These are phyloP conservation scores for Erigeron canadensis DNA, from an alignment of 129 eudicot genomes.

Conservation along the genomic window DNA sequence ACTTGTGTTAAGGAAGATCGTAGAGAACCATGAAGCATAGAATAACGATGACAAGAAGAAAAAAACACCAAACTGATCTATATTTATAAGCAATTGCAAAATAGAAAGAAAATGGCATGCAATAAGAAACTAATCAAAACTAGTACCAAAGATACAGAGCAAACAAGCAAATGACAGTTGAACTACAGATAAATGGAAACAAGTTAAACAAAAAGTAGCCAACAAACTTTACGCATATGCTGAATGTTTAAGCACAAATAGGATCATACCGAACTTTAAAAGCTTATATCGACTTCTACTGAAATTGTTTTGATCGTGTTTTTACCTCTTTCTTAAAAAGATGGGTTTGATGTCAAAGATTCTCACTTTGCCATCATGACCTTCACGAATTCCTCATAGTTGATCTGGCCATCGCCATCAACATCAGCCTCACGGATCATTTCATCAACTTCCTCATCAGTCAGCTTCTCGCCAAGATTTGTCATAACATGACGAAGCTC, in stretches of 20 bases:
- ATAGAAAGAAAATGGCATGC: constrained; percentile 7
- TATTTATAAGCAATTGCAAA: constrained; percentile 8
- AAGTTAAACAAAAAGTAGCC: not conserved
- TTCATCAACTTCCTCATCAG: constrained; percentile 65
- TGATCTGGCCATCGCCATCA: constrained; percentile 66
- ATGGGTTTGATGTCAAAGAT: not conserved
- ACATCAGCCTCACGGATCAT: constrained; percentile 70
- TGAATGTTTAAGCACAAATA: constrained; percentile 21
- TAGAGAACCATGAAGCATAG: not conserved
- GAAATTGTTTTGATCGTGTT: not conserved
- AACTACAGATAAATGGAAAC: not conserved
- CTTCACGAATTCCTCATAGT: constrained; percentile 65
- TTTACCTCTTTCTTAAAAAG: not conserved
- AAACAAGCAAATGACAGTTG: constrained; percentile 31
- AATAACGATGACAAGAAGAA: not conserved
- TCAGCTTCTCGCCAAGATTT: constrained; percentile 64
- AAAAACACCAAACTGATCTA: not conserved
- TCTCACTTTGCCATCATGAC: constrained; percentile 68
- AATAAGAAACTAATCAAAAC: constrained; percentile 1
- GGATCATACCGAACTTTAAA: constrained; percentile 40
- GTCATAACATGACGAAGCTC: constrained; percentile 70
- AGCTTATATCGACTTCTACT: constrained; percentile 17
- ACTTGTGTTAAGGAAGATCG: not conserved
- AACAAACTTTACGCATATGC: constrained; percentile 9
- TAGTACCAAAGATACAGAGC: constrained; percentile 26